Evolutionary conservation across 1,139 yeast species (phyloP), one percentile per base, ranked within the genome.

Genomic region (Sugiyamaella xylanicola): DNA sequence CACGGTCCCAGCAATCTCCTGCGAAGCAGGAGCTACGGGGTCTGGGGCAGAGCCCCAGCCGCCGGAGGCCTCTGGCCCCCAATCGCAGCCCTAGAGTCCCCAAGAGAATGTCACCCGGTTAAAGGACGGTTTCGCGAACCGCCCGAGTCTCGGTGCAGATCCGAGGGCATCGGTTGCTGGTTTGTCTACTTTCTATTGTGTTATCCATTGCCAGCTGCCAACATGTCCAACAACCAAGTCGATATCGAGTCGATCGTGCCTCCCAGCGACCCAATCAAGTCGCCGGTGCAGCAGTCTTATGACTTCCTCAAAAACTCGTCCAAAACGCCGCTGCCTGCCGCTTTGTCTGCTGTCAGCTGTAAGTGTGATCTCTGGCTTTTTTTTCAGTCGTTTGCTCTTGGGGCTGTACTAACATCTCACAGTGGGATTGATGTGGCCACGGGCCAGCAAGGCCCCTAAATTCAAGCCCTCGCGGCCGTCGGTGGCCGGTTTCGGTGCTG

Each of bases 401-500:
- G n/a, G n/a, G n/a, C n/a, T n/a, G 29, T 25, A 25, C 29, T 25
- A 25, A 25, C 29, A 5, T 39, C 40, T 49, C 48, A 9, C 46
- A 69, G 72, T 70, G 51, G 56, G 65, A 43, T 58, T 66, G 16
- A 64, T 66, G 22, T 51, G 63, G 13, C 70, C 72, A 9, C 57
- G 60, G 37, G 62, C 70, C 35, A 48, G 59, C 40, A 56, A 63
- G 55, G 59, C 61, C 46, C 60, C 62, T 41, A 57, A 63, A 20
- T 65, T 76, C 41, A 77, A 80, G 19, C 86, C 87, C 1, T 70
- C 79, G 0, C 72, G 73, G 17, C 59, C 74, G 29, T 74, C 80
- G 39, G 78, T 81, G 17, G 62, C 77, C 8, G 72, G 84, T 2
- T 90, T 89, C 68, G 92, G 95, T 4, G 74, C 82, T 0, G 86